Percentiles rank a stretch among this genome's conserved stretches.
Evolutionary conservation across 176 grass and related monocot species (phyloP).

Genomic region (Chrysopogon serrulatus): DNA sequence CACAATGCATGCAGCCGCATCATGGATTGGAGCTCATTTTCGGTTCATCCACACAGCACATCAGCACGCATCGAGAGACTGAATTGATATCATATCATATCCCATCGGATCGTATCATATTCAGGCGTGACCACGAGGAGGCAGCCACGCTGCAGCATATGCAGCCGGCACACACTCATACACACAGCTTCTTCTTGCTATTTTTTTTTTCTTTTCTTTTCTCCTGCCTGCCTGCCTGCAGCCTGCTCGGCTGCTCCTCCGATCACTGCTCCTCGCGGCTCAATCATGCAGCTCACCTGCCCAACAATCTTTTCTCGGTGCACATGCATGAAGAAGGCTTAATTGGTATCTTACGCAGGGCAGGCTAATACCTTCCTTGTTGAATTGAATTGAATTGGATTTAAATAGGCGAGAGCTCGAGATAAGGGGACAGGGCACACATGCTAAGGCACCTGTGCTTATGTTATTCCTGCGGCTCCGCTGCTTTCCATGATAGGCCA

Average conservation of each 20-base stretch:
- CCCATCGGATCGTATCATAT: not conserved
- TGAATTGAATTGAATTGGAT: no score
- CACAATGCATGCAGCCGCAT: not conserved
- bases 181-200: slow-evolving; percentile 18
- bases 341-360: slow-evolving; percentile 17
- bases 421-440: slow-evolving; percentile 39
- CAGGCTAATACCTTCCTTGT: no score
- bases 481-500: slow-evolving; percentile 37
- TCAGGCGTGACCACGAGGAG: slow-evolving; percentile 24
- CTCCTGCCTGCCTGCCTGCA: not conserved
- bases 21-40: not conserved
- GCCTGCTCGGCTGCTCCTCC: not conserved
- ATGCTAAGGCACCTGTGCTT: slow-evolving; percentile 32
- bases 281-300: slow-evolving; percentile 61
- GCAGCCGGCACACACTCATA: no score
- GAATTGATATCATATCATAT: not conserved
- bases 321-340: slow-evolving; percentile 32
- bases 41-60: not conserved
- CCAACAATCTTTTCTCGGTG: slow-evolving; percentile 28
- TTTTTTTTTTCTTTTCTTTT: no score
- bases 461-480: slow-evolving; percentile 29
- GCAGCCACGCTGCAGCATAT: slow-evolving; percentile 6
- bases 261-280: not conserved
- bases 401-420: not conserved
- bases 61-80: not conserved